These are phyloP conservation scores for Aaosphaeria pasadenensis DNA, from an alignment of 2,329 filamentous ascomycete species.

Conservation along the genomic window DNA sequence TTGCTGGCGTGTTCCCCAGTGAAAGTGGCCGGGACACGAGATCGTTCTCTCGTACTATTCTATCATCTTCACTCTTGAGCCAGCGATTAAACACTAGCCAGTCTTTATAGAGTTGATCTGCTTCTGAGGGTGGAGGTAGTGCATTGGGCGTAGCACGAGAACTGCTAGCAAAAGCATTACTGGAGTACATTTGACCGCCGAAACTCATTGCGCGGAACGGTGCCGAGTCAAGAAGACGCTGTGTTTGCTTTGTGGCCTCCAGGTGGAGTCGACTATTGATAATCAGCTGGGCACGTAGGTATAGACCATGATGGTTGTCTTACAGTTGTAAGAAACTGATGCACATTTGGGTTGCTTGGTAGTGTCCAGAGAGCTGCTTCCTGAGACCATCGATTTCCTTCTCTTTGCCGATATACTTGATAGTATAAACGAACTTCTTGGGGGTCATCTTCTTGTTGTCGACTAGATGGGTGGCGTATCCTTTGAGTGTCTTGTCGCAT, in stretches of 20 bases:
- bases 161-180: constrained; percentile 14
- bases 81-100: constrained; percentile 28
- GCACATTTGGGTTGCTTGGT: constrained; percentile 29
- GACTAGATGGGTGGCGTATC: constrained; percentile 26
- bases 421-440: constrained; percentile 26
- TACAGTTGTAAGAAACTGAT: constrained; percentile 29
- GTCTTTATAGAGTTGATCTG: constrained; percentile 26
- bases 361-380: constrained; percentile 27
- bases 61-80: constrained; percentile 26
- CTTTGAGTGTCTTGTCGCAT: constrained; percentile 26
- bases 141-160: constrained; percentile 14
- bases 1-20: constrained; percentile 16
- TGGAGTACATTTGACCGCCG: constrained; percentile 22
- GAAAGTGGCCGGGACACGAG: constrained; percentile 16
- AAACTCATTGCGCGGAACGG: constrained; percentile 24
- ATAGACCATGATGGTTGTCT: not conserved
- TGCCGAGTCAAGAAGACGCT: constrained; percentile 13
- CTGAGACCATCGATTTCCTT: constrained; percentile 28
- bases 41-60: constrained; percentile 17
- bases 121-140: constrained; percentile 23
- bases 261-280: constrained; percentile 22
- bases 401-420: constrained; percentile 33
- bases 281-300: not conserved
- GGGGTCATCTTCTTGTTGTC: constrained; percentile 28
- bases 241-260: constrained; percentile 21